These are phyloP conservation scores for Geotrichum klebahnii DNA, from an alignment of 1,139 yeast species.

Conservation along the genomic window DNA sequence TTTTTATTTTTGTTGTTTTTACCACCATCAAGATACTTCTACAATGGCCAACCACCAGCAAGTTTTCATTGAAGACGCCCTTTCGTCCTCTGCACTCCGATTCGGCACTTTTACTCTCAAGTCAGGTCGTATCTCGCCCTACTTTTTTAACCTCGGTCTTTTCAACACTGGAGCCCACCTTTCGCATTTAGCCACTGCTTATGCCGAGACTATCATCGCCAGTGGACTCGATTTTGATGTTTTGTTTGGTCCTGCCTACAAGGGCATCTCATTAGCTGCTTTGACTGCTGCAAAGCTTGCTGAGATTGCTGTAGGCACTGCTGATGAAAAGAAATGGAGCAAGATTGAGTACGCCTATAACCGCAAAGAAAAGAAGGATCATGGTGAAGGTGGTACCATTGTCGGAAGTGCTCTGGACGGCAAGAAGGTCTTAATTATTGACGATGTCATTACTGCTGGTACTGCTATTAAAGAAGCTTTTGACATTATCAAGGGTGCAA, in stretches of 20 bases:
- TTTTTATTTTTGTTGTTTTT: not conserved
- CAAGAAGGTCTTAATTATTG: conserved; percentile 76
- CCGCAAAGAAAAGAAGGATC: conserved; percentile 82
- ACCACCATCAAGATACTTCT: not conserved
- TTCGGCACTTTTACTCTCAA: conserved; percentile 88
- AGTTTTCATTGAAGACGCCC: conserved; percentile 72
- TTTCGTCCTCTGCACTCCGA: conserved; percentile 73
- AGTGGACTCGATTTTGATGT: conserved; percentile 83
- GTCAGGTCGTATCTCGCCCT: conserved; percentile 92
- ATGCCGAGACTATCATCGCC: conserved; percentile 75
- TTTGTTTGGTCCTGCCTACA: conserved; percentile 95
- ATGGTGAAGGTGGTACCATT: conserved; percentile 95
- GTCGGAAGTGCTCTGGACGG: conserved; percentile 77
- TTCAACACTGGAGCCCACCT: conserved; percentile 78
- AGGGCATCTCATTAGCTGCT: conserved; percentile 94
- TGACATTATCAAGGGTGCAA: conserved; percentile 63
- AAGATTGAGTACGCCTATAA: conserved; percentile 43
- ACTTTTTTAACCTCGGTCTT: conserved; percentile 89
- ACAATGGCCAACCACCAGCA: conserved; percentile 51
- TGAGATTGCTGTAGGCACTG: conserved; percentile 56
- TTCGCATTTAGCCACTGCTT: conserved; percentile 76
- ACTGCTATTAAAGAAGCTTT: conserved; percentile 96
- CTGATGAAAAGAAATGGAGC: conserved; percentile 34
- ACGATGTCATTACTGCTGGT: conserved; percentile 98
- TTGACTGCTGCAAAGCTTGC: conserved; percentile 87